These are phyloP conservation scores for Botrytis aclada DNA, from an alignment of 2,329 filamentous ascomycete species.

Conservation along the genomic window DNA sequence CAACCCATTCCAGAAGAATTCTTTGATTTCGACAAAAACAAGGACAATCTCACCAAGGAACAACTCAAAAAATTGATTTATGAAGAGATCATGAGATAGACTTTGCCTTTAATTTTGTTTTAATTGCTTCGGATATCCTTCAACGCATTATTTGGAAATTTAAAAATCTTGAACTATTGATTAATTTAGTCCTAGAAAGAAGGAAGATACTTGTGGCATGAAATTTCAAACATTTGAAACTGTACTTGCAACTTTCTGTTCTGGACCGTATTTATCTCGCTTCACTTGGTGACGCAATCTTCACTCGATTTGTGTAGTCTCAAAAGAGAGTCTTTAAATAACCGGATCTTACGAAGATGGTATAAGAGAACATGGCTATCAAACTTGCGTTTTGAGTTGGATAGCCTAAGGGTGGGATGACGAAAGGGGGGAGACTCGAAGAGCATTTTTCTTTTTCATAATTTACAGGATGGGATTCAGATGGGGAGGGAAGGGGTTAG, in stretches of 20 bases:
- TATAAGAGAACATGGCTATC: neutral
- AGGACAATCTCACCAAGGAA: slow-evolving; percentile 97
- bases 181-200: slow-evolving; percentile 7
- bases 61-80: slow-evolving; percentile 97
- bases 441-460: slow-evolving; percentile 14
- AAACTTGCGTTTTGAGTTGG: slow-evolving; percentile 12
- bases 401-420: neutral
- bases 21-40: slow-evolving; percentile 99
- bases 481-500: neutral
- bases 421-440: neutral
- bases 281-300: neutral
- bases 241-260: slow-evolving; percentile 5
- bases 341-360: neutral
- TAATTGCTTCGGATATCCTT: slow-evolving; percentile 11
- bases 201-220: neutral
- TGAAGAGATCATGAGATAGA: slow-evolving; percentile 74
- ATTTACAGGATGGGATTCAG: neutral
- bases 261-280: slow-evolving; percentile 7
- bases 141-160: slow-evolving; percentile 1
- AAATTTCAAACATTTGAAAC: slow-evolving; percentile 9
- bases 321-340: neutral
- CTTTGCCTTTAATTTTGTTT: neutral
- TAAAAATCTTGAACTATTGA: slow-evolving; percentile 11
- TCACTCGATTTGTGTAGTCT: slow-evolving; percentile 1
- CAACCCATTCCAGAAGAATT: slow-evolving; percentile 97